Evolutionary conservation across 768 basidiomycete species (phyloP).

Genomic region (Leucosporidium scottii): DNA sequence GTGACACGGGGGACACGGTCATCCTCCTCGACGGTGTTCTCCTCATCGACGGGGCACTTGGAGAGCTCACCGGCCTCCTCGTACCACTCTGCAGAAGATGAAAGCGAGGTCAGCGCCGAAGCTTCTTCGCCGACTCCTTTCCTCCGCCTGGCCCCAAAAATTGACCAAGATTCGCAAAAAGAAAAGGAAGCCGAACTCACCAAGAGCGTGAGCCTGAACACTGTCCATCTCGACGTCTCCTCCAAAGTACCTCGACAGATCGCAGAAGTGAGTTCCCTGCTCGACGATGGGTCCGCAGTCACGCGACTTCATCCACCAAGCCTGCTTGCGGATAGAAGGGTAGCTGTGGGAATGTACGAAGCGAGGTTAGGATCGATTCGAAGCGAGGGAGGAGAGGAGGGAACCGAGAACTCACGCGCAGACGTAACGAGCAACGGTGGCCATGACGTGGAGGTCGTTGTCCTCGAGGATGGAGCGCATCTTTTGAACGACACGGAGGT

Average conservation of each 20-base stretch:
- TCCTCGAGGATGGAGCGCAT: conserved; percentile 95
- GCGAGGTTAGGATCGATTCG: not conserved
- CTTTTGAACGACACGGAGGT: conserved; percentile 72
- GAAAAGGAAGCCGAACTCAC: conserved; percentile 40
- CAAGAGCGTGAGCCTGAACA: conserved; percentile 71
- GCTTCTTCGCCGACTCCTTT: not conserved
- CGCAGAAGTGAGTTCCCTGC: conserved; percentile 81
- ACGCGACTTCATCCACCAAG: conserved; percentile 92
- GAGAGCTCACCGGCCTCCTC: conserved; percentile 80
- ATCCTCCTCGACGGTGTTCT: conserved; percentile 55
- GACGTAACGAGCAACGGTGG: conserved; percentile 89
- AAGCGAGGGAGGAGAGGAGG: not conserved
- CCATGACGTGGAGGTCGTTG: conserved; percentile 90
- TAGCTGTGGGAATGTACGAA: not conserved
- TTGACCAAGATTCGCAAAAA: not conserved
- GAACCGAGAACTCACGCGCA: conserved; percentile 60
- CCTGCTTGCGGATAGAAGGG: conserved; percentile 51
- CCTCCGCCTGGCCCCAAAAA: not conserved
- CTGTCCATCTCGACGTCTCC: conserved; percentile 80
- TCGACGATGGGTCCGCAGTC: conserved; percentile 62
- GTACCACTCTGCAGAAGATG: conserved; percentile 51
- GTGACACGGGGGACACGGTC: conserved; percentile 93
- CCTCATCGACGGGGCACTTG: conserved; percentile 77
- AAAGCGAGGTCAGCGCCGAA: conserved; percentile 26
- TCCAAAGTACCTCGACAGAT: conserved; percentile 50